These are phyloP conservation scores for Septoria petroselini DNA, from an alignment of 2,329 filamentous ascomycete genomes.

Conservation along the genomic window DNA sequence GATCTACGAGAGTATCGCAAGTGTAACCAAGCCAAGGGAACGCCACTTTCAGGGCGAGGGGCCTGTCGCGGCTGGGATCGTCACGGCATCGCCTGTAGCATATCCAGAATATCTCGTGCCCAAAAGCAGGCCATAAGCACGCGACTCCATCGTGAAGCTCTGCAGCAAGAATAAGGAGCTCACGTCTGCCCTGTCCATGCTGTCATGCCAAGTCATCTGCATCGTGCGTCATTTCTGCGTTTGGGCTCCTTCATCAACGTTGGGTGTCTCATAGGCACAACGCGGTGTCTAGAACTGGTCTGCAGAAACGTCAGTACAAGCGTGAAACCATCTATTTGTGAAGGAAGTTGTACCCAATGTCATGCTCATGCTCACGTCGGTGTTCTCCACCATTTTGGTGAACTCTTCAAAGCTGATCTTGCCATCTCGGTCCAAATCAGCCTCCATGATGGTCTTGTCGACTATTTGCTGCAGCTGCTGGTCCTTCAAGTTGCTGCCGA, in stretches of 20 bases:
- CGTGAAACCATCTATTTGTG: not conserved
- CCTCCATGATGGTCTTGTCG: constrained; percentile 99
- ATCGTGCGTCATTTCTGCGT: constrained; percentile 1
- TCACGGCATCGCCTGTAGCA: too few relatives aligned
- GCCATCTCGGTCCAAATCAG: constrained; percentile 89
- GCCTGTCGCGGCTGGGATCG: too few relatives aligned
- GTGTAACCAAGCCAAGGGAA: too few relatives aligned
- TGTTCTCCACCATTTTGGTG: constrained; percentile 97
- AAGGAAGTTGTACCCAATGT: constrained; percentile 56
- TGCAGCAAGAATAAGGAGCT: too few relatives aligned
- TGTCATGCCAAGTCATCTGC: not conserved
- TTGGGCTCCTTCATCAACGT: not conserved
- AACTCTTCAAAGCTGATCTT: constrained; percentile 99
- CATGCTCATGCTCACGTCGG: constrained; percentile 68
- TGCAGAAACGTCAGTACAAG: not conserved
- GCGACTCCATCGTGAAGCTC: too few relatives aligned
- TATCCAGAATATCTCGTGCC: too few relatives aligned
- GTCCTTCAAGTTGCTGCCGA: constrained; percentile 97
- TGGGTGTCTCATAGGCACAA: constrained; percentile 16
- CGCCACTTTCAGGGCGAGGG: too few relatives aligned
- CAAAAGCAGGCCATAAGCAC: too few relatives aligned
- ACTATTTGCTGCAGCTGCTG: constrained; percentile 98
- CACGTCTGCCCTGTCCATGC: constrained; percentile 1
- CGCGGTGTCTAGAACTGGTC: constrained; percentile 24
- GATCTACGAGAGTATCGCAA: too few relatives aligned